These are phyloP conservation scores for Hortiboletus flavorubellus DNA, from an alignment of 768 basidiomycete genomes.

Conservation along the genomic window DNA sequence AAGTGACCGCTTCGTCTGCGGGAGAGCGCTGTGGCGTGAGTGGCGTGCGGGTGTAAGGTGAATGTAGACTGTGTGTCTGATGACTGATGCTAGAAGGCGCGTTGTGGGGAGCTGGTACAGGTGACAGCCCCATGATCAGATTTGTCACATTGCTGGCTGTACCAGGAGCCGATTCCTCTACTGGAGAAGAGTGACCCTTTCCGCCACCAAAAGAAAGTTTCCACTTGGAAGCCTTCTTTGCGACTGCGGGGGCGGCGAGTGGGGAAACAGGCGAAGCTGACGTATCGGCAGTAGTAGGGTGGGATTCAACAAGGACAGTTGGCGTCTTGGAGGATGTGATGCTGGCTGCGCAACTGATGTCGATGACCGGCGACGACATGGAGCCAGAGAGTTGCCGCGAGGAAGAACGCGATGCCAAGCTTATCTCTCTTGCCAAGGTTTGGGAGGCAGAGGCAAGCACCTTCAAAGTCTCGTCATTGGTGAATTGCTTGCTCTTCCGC, in stretches of 20 bases:
- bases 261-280: conserved; percentile 21
- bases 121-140: conserved; percentile 59
- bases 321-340: conserved; percentile 36
- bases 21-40: conserved; percentile 33
- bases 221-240: conserved; percentile 77
- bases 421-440: conserved; percentile 79
- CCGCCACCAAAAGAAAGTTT: conserved; percentile 51
- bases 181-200: conserved; percentile 49
- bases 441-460: conserved; percentile 80
- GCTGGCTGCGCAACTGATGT: conserved; percentile 25
- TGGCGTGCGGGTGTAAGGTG: conserved; percentile 28
- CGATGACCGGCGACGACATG: conserved; percentile 16
- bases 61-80: conserved; percentile 13
- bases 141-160: conserved; percentile 78
- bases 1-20: conserved; percentile 43
- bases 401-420: conserved; percentile 55
- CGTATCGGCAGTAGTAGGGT: conserved; percentile 11
- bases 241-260: conserved; percentile 36
- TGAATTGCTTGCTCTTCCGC: conserved; percentile 62
- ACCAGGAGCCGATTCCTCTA: conserved; percentile 42
- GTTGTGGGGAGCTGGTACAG: conserved; percentile 10
- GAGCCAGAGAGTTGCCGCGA: conserved; percentile 28
- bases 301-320: conserved; percentile 33
- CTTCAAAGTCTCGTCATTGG: conserved; percentile 46
- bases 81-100: conserved; percentile 1